Evolutionary conservation across 2,329 filamentous ascomycete species (phyloP).

Genomic region (Gnomoniopsis sp.): DNA sequence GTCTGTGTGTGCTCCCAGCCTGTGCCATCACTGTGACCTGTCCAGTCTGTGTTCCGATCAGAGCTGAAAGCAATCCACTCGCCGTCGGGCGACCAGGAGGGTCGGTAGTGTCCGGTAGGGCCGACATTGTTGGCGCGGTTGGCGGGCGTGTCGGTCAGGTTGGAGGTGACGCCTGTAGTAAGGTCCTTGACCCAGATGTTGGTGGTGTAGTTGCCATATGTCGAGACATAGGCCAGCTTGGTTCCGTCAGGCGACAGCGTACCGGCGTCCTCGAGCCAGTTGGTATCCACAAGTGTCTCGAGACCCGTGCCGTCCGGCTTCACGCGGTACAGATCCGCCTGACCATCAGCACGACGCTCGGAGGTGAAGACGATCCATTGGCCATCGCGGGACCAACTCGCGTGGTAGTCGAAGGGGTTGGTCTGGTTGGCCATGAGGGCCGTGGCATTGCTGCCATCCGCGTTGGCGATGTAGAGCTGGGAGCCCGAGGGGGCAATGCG

Average conservation of each 20-base stretch:
- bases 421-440: slow-evolving; percentile 28
- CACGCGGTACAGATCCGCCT: slow-evolving; percentile 38
- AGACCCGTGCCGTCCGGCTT: slow-evolving; percentile 32
- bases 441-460: slow-evolving; percentile 35
- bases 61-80: slow-evolving; percentile 39
- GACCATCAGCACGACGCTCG: slow-evolving; percentile 35
- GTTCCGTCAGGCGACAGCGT: slow-evolving; percentile 36
- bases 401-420: slow-evolving; percentile 36
- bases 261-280: slow-evolving; percentile 34
- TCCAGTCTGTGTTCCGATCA: slow-evolving; percentile 39
- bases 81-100: slow-evolving; percentile 38
- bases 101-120: slow-evolving; percentile 35
- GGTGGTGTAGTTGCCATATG: slow-evolving; percentile 29
- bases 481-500: slow-evolving; percentile 20
- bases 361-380: slow-evolving; percentile 37
- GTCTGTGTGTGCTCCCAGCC: slow-evolving; percentile 40
- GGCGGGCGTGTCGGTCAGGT: slow-evolving; percentile 32
- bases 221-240: slow-evolving; percentile 37
- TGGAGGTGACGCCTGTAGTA: slow-evolving; percentile 26
- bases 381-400: slow-evolving; percentile 34
- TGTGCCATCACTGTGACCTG: slow-evolving; percentile 35
- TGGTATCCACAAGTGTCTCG: slow-evolving; percentile 30
- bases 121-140: slow-evolving; percentile 15
- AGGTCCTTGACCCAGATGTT: slow-evolving; percentile 40
- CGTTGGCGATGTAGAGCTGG: slow-evolving; percentile 30